Evolutionary conservation across 345 rosid species (phyloP).

Genomic region (Bruguiera gymnorhiza): DNA sequence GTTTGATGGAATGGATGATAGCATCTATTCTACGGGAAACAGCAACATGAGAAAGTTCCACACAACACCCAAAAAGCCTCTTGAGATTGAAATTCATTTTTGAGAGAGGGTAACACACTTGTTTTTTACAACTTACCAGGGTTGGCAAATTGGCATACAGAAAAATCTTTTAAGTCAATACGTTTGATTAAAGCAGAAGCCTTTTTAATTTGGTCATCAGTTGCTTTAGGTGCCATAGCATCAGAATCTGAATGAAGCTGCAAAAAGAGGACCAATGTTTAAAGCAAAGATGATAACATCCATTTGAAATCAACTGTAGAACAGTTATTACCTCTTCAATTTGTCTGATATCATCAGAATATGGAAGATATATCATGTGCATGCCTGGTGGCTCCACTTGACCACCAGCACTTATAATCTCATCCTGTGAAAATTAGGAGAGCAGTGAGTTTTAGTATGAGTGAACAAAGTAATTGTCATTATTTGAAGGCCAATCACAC

Average conservation of each 20-base stretch:
- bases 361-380: slow-evolving; percentile 94
- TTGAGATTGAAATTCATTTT: neutral
- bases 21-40: neutral
- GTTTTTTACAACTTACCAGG: slow-evolving; percentile 50
- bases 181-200: slow-evolving; percentile 77
- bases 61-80: neutral
- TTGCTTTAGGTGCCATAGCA: slow-evolving; percentile 53
- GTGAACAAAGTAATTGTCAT: neutral
- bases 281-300: slow-evolving; percentile 14
- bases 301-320: slow-evolving; percentile 17
- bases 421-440: slow-evolving; percentile 53
- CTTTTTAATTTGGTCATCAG: slow-evolving; percentile 67
- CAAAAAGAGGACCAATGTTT: slow-evolving; percentile 26
- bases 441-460: neutral
- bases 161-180: slow-evolving; percentile 67
- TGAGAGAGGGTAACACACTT: too few relatives aligned
- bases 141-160: slow-evolving; percentile 74
- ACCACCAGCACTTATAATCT: slow-evolving; percentile 59
- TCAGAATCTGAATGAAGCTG: slow-evolving; percentile 52
- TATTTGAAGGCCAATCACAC: neutral
- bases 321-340: slow-evolving; percentile 64
- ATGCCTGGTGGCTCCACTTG: slow-evolving; percentile 97
- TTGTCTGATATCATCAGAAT: slow-evolving; percentile 78
- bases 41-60: neutral
- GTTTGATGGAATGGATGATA: neutral